phyloP scores from a whole-genome alignment of 2,329 filamentous ascomycete species.

The Chaetomiaceae sp. region DNA sequence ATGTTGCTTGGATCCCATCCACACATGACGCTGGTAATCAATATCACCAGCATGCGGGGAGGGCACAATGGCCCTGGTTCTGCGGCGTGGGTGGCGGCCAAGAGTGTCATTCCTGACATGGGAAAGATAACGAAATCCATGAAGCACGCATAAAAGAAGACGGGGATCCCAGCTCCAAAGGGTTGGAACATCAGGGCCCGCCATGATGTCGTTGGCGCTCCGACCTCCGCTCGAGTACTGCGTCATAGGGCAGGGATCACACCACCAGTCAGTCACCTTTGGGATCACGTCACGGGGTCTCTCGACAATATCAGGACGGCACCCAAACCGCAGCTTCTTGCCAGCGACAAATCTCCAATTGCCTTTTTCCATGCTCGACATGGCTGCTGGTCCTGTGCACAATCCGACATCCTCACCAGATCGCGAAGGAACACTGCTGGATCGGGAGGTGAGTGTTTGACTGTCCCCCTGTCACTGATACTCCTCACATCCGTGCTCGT shows the following conservation, averaged over 20 bases:
- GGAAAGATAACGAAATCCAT: too few relatives aligned
- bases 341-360: neutral
- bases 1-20: too few relatives aligned
- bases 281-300: slow-evolving; percentile 11
- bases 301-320: neutral
- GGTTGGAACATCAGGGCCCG: neutral
- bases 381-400: neutral
- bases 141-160: neutral
- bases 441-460: slow-evolving; percentile 3
- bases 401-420: neutral
- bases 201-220: neutral
- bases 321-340: neutral
- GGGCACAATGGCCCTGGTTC: too few relatives aligned
- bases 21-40: too few relatives aligned
- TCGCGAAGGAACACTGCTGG: neutral
- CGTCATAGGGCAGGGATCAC: slow-evolving; percentile 12
- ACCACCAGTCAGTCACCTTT: slow-evolving; percentile 3
- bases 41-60: too few relatives aligned
- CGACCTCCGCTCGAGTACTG: slow-evolving; percentile 5
- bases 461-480: too few relatives aligned
- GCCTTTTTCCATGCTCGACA: neutral
- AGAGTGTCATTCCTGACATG: neutral
- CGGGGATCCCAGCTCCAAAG: too few relatives aligned
- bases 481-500: too few relatives aligned
- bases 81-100: neutral